Base-by-base conservation (phyloP, 108 stramenopile genomes). In the Skeletonema costatum region DNA sequence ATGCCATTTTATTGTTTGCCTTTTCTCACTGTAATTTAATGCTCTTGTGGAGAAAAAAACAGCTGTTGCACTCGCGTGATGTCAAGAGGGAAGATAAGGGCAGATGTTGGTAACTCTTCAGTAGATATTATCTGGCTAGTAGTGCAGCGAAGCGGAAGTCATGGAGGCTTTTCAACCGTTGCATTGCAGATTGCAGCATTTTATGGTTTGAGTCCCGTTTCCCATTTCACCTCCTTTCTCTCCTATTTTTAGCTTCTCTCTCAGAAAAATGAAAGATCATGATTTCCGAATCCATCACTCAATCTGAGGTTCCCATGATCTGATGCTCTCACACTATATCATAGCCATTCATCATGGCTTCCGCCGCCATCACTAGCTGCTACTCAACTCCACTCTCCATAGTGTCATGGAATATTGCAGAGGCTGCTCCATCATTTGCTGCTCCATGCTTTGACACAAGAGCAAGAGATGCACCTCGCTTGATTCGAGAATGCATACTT, bases 381-480 rank as follows among this genome's bases (percentile, higher is more conserved):
- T 25, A 35, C 11, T 60, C 39, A 35, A 48, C 64, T 29, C 75
- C 66, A 32, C 58, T 68, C 21, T 68, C 74, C 59, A 53, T 81
- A 21, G 51, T 83, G 3, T 78, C 77, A 42, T 83, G 77, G 77
- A 83, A 83, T 67, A 74, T 83, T 17, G 66, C 77, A 4, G 53
- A 68, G 16, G 48, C 73, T 2, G 59, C 58, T 11, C 77, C 82
- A 1, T 83, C 82, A 3, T 58, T 32, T 41, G n/a, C 60, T 19
- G 66, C 77, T 8, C 61, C 79, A 12, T 17, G 50, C 36, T 13
- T n/a, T 2, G 53, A 19, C 44, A 39, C 11, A 46, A 60, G 73
- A 66, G n/a, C 76, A 12, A 33, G 31, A 66, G 73, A 67, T 30
- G 38, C 73, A 16, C 46, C 66, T 29, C 72, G 73, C 12, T 53